Conservation (phyloP, 768 basidiomycete species). For the Cystofilobasidium macerans region DNA sequence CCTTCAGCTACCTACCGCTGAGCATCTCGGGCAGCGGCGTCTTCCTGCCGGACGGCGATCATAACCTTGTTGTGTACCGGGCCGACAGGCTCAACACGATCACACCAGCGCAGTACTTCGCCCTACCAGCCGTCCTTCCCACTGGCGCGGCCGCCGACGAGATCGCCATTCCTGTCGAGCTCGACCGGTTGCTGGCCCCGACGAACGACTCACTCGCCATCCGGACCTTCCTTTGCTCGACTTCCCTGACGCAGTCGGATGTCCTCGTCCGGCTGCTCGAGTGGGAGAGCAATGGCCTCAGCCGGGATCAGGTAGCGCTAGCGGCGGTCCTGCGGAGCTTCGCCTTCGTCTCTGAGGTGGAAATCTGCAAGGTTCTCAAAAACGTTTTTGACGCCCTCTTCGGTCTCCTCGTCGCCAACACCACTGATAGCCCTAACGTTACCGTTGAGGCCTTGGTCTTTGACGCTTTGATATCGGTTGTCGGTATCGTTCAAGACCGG, state of each 20-base stretch:
- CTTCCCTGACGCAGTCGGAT: conserved; percentile 78
- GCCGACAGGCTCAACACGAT: conserved; percentile 60
- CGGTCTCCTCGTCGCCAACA: conserved; percentile 50
- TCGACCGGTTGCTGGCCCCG: conserved; percentile 56
- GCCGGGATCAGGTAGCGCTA: conserved; percentile 52
- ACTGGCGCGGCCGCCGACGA: conserved; percentile 42
- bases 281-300: conserved; percentile 55
- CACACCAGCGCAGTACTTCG: conserved; percentile 59
- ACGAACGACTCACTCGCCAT: conserved; percentile 67
- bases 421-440: conserved; percentile 43
- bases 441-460: conserved; percentile 80
- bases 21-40: conserved; percentile 57
- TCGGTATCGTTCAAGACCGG: conserved; percentile 84
- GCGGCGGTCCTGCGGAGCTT: conserved; percentile 67
- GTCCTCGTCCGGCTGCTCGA: conserved; percentile 66
- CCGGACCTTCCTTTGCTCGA: conserved; percentile 84
- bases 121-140: conserved; percentile 52
- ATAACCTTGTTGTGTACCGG: conserved; percentile 69
- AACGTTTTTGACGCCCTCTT: conserved; percentile 90
- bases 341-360: conserved; percentile 83
- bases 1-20: conserved; percentile 82
- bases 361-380: conserved; percentile 83
- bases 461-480: conserved; percentile 77
- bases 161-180: conserved; percentile 45
- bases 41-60: conserved; percentile 81